Base-by-base conservation (phyloP, 2,329 filamentous ascomycete genomes). In the Cladosporium halotolerans region DNA sequence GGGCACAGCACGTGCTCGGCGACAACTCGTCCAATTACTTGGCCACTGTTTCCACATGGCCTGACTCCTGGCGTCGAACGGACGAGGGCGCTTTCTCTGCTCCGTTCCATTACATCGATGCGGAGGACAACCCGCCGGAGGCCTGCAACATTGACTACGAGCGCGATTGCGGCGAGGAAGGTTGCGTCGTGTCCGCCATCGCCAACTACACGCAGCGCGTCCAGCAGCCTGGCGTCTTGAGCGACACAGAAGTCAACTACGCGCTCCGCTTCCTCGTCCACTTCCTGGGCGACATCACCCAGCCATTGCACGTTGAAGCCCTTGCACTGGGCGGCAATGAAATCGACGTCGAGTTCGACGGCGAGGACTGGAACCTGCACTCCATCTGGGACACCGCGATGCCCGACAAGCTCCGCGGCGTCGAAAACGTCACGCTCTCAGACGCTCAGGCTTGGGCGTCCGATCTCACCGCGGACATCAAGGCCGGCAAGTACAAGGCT, bases 241-340 rank as follows among this genome's bases (percentile, higher is more conserved):
- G 63, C 43, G 58, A 60, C 7, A 57, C 54, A 14, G 67, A 74
- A 58, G 65, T 67, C 38, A 69, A 71, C 54, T 71, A 74, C 45
- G 76, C 76, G 0, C 61, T 80, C 16, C 71, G 73, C 53, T 79
- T 76, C 66, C 64, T 80, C 50, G 67, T 80, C 18, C 77, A 71
- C 52, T 78, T 80, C 62, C 71, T 93, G 9, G 80, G 88, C 53
- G 89, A 95, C 66, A 64, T 66, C 49, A 57, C 59, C 0, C 89
- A 54, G 64, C 87, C 86, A 0, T 73, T 95, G 45, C 79, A 81
- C 60, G 75, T 76, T 10, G 78, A 81, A 62, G 71, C 68, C 39
- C 62, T 71, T 11, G 71, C 69, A 6, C 57, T 72, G 6, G 74
- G 74, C 44, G 74, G 73, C 33, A 76, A 76, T 60, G 63, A 61